Percentiles rank a stretch among this genome's conserved stretches.
These are phyloP conservation scores for Marasmius tenuissimus DNA, from an alignment of 1,284 basidiomycete genomes.

Conservation along the genomic window DNA sequence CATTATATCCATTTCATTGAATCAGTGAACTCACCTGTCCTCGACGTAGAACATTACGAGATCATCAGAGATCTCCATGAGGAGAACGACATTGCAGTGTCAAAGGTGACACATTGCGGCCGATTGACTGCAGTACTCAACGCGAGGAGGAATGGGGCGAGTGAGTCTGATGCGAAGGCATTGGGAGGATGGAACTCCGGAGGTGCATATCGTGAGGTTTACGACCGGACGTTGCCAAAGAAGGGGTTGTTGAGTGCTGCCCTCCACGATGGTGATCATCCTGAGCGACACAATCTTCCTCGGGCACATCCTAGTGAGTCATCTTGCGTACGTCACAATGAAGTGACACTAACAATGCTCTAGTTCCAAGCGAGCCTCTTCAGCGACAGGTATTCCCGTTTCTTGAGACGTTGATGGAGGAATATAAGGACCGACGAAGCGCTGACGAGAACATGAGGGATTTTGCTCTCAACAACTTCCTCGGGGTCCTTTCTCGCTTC, in stretches of 20 bases:
- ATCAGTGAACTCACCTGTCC: slow-evolving; percentile 21
- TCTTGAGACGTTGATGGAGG: not conserved
- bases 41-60: slow-evolving; percentile 17
- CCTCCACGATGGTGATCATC: not conserved
- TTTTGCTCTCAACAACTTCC: slow-evolving; percentile 19
- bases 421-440: not conserved
- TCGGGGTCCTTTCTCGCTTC: slow-evolving; percentile 17
- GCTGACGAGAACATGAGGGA: slow-evolving; percentile 6
- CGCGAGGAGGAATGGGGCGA: slow-evolving; percentile 20
- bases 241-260: not conserved
- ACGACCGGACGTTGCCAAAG: slow-evolving; percentile 20
- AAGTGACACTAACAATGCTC: not conserved
- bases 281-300: not conserved
- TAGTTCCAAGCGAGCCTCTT: not conserved
- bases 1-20: not conserved
- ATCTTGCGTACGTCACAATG: not conserved
- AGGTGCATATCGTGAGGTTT: slow-evolving; percentile 18
- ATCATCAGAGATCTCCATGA: slow-evolving; percentile 10
- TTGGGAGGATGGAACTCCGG: slow-evolving; percentile 25
- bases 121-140: slow-evolving; percentile 19
- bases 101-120: slow-evolving; percentile 25
- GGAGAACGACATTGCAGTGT: slow-evolving; percentile 19
- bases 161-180: slow-evolving; percentile 20
- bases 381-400: not conserved
- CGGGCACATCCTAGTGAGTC: not conserved